Evolutionary conservation across 306 rosid species (phyloP), one percentile per base, ranked within the genome.

Genomic region (Acmispon strigosus): DNA sequence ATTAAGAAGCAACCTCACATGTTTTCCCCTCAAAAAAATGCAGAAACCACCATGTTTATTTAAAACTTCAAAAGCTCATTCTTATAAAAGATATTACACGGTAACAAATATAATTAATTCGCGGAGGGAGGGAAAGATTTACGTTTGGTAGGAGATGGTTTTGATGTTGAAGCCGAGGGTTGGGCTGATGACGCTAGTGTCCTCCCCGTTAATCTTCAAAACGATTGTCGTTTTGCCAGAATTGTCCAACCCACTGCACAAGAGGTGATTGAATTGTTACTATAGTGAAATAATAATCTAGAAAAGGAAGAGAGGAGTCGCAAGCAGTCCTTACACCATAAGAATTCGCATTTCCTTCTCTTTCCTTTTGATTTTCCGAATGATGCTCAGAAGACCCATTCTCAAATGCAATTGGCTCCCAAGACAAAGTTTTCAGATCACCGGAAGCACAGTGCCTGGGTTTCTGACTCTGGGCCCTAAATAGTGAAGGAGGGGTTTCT

Each of bases 81-180:
- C 16, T 37, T 37, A 37, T 10, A 17, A 60, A 37, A n/a, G 2
- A 17, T 6, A 32, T 32, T 32, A 32, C 37, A 10, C 2, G 36
- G 58, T 54, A 17, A 41, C 11, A 20, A 53, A 39, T 2, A 41
- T 2, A 41, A 17, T 4, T 47, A 64, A 29, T 72, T 39, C 2
- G 18, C 66, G 44, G 1, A 10, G 12, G 27, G 45, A 20, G 19
- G 15, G 3, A 27, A 49, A n/a, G 51, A 17, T 20, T 76, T 66
- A 92, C 98, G 86, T 90, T 32, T 90, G 93, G 78, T 92, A 90
- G 44, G 79, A 51, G 24, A 92, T 84, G 80, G 98, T 92, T 87
- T 90, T 92, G 89, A 92, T 92, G 85, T 92, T 92, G 86, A 92
- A 92, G 45, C 98, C 98, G 4, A 92, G 91, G 7, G 98, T 92